Base-by-base conservation (phyloP, 2,329 filamentous ascomycete genomes). In the Calonectria ilicicola region DNA sequence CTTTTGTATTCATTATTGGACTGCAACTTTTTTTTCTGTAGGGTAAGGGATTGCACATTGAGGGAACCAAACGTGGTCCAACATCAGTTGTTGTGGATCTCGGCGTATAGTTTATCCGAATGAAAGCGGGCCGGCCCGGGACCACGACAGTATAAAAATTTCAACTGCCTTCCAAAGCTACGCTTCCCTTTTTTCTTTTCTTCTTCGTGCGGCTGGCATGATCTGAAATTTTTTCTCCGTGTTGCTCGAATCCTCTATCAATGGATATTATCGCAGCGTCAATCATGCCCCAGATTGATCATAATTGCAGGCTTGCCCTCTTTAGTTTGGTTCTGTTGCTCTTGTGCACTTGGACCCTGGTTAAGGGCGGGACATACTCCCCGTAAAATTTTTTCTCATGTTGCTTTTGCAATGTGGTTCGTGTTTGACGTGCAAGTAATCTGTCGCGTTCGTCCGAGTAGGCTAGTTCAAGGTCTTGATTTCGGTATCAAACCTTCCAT, bases 151-250 rank as follows among this genome's bases (percentile, higher is more conserved):
- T 64, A 81, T 82, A 84, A 84, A 83, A 82, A 74, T 77, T 74
- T 76, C 74, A 56, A 72, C 64, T 68, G 62, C 70, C 62, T 35
- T 53, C 27, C 23, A n/a, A 77, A 81, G 78, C 76, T 47, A 0
- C 64, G 75, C 80, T 81, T 80, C 84, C 82, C 84, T 84, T 86
- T 85, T 85, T 81, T 84, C 82, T 86, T 91, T 88, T 86, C 86
- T 89, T 90, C 91, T 89, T 94, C 88, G 93, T 95, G 93, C 93
- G 93, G 93, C 93, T 87, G 92, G 91, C 91, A 92, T 91, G 89
- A 92, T 90, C 86, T 85, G 83, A 86, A 89, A 87, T 85, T 87
- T 83, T 64, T 90, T 91, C 90, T 91, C 93, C 93, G 91, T 94
- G 93, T 95, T 95, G 93, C 93, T 93, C 92, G 90, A 88, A 88